Conservation (phyloP, 805 yeast species). For the Kluyveromyces aestuarii region DNA sequence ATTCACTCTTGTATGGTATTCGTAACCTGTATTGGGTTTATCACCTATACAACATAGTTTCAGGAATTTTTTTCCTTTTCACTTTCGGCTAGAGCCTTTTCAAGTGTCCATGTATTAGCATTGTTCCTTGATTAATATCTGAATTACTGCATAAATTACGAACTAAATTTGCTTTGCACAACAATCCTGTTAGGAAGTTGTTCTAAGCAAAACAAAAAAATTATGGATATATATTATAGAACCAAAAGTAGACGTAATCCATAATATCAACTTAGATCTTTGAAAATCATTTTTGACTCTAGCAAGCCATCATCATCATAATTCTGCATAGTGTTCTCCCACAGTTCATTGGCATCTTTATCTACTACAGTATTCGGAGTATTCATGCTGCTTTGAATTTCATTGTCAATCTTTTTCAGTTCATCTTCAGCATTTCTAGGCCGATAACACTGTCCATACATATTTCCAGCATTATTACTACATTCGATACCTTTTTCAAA, state of each 20-base stretch:
- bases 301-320: background rate
- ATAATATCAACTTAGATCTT: background rate
- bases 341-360: constrained; percentile 28
- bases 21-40: constrained; percentile 82
- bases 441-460: background rate
- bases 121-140: background rate
- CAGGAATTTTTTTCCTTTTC: constrained; percentile 39
- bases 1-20: constrained; percentile 64
- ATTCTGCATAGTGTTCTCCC: constrained; percentile 18
- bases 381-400: constrained; percentile 5
- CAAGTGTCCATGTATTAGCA: background rate
- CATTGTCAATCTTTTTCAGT: background rate
- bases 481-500: background rate
- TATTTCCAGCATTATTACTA: background rate
- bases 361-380: constrained; percentile 31
- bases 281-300: constrained; percentile 1
- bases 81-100: constrained; percentile 1
- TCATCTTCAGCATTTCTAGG: background rate
- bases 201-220: background rate
- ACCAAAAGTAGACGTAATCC: background rate
- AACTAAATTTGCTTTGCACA: background rate
- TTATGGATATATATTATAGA: background rate
- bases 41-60: constrained; percentile 57
- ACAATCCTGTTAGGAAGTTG: background rate
- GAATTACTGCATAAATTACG: background rate